A percentile compares a stretch with the other conserved stretches of the same genome.
Conservation (phyloP, 2,329 filamentous ascomycete species). For the Emydomyces testavorans region DNA sequence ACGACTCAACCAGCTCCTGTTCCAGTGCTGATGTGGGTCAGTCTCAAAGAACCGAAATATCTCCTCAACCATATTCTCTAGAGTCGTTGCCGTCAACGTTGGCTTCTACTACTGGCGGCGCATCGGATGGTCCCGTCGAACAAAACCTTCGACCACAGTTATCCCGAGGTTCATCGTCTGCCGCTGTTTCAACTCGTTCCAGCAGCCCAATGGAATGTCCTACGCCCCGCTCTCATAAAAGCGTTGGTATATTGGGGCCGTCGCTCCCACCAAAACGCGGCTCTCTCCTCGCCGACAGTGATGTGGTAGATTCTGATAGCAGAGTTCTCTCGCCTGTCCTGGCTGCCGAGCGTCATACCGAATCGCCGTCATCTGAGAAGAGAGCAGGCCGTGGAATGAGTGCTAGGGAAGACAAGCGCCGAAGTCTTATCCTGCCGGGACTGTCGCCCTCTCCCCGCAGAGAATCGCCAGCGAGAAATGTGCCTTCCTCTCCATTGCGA, state of each 20-base stretch:
- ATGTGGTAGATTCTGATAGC: constrained; percentile 77
- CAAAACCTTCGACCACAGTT: constrained; percentile 45
- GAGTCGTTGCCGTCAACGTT: constrained; percentile 26
- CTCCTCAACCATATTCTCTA: constrained; percentile 39
- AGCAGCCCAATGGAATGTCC: constrained; percentile 84
- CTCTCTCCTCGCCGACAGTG: constrained; percentile 71
- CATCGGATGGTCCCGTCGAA: constrained; percentile 1
- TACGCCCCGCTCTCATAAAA: constrained; percentile 74
- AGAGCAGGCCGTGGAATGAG: constrained; percentile 65
- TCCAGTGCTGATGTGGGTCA: constrained; percentile 2
- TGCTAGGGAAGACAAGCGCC: constrained; percentile 70
- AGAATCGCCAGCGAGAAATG: constrained; percentile 72
- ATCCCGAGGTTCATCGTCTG: constrained; percentile 45
- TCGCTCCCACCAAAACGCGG: constrained; percentile 56
- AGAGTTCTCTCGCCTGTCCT: constrained; percentile 73
- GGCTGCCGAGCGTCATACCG: constrained; percentile 60
- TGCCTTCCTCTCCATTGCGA: constrained; percentile 75
- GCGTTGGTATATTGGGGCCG: constrained; percentile 46
- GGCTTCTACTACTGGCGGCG: not conserved
- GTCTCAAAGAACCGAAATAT: not conserved
- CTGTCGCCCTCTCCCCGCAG: constrained; percentile 66
- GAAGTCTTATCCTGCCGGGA: constrained; percentile 72
- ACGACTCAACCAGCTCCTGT: constrained; percentile 50
- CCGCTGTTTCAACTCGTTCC: constrained; percentile 67
- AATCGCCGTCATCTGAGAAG: constrained; percentile 84